Evolutionary conservation across 108 stramenopile species (phyloP).

Genomic region (Nannochloropsis gaditana): DNA sequence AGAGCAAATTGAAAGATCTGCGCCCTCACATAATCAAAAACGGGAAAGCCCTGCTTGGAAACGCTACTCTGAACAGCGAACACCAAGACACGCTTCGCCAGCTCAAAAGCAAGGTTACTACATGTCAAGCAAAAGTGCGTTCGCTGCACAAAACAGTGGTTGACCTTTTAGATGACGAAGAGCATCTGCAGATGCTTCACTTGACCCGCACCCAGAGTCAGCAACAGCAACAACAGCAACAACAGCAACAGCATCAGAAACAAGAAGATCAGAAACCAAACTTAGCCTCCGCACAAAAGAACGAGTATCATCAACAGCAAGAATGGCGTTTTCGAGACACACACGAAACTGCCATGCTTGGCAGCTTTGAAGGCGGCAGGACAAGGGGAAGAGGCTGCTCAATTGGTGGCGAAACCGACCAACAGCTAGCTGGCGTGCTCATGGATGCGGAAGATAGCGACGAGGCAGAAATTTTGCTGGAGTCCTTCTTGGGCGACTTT

Average conservation of each 20-base stretch:
- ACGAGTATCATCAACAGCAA: background rate
- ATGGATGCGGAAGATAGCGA: background rate
- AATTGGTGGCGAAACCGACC: background rate
- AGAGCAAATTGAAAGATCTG: background rate
- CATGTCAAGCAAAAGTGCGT: background rate
- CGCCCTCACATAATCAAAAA: constrained; percentile 12
- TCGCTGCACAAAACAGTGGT: background rate
- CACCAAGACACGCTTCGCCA: background rate
- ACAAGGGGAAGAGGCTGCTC: too few species aligned
- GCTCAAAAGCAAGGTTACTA: constrained; percentile 8
- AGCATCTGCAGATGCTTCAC: constrained; percentile 12
- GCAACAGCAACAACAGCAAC: background rate
- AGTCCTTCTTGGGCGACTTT: background rate
- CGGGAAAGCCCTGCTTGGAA: background rate
- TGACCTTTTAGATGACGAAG: background rate
- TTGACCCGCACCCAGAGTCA: background rate
- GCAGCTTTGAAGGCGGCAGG: background rate
- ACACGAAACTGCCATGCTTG: background rate
- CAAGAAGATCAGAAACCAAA: background rate
- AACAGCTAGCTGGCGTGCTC: background rate
- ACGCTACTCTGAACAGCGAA: background rate
- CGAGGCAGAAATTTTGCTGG: constrained; percentile 2
- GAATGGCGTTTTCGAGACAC: background rate
- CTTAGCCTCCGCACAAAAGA: background rate
- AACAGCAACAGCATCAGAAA: background rate